phyloP scores from a whole-genome alignment of 495 filamentous ascomycete genomes.

The Penicillium coffeae region DNA sequence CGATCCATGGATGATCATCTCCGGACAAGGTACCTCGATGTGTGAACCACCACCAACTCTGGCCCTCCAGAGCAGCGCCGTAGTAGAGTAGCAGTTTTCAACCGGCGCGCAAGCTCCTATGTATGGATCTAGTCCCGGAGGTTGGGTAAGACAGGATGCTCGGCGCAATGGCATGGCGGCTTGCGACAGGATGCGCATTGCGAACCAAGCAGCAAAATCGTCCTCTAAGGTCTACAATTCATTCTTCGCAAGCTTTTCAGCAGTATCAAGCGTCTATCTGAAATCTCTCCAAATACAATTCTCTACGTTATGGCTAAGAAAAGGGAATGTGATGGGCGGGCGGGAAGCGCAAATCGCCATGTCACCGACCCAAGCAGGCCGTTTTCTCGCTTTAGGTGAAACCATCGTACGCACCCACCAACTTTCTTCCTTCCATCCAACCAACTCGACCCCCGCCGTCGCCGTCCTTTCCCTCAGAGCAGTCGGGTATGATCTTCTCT shows the following conservation, averaged over 20 bases:
- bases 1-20: conserved; percentile 6
- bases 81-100: background rate
- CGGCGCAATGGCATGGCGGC: conserved; percentile 25
- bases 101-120: background rate
- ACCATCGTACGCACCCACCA: conserved; percentile 40
- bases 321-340: conserved; percentile 21
- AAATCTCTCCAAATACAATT: background rate
- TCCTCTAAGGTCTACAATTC: background rate
- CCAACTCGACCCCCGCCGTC: conserved; percentile 10
- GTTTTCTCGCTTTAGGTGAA: conserved; percentile 45
- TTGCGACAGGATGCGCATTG: conserved; percentile 31
- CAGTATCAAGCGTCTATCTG: background rate
- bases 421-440: conserved; percentile 18
- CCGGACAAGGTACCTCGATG: conserved; percentile 13
- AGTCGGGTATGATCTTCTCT: conserved; percentile 17
- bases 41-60: background rate
- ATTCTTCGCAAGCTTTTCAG: background rate
- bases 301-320: background rate
- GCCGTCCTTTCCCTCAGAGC: conserved; percentile 10
- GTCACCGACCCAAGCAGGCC: conserved; percentile 37
- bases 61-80: background rate
- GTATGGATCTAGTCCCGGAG: conserved; percentile 1
- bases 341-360: conserved; percentile 36
- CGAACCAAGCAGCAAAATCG: conserved; percentile 11
- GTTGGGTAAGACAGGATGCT: conserved; percentile 17